Conservation (phyloP, 768 basidiomycete genomes). For the Termitomyces sp. region DNA sequence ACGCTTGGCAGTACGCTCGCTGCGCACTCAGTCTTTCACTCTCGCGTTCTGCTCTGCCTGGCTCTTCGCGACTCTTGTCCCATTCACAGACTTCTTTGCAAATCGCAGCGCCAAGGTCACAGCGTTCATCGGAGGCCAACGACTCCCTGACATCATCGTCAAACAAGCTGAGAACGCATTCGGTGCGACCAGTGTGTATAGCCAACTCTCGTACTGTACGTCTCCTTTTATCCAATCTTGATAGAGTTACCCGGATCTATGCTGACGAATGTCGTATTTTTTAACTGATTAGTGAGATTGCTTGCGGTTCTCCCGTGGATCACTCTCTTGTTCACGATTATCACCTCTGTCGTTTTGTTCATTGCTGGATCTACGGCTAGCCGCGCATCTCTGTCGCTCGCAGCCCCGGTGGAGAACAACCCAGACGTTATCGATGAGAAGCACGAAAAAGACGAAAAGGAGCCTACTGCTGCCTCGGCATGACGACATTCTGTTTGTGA, state of each 20-base stretch:
- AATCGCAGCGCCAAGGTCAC: slow-evolving; percentile 43
- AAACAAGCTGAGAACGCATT: slow-evolving; percentile 33
- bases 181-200: slow-evolving; percentile 43
- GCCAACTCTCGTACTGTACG: slow-evolving; percentile 47
- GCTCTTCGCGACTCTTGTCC: slow-evolving; percentile 36
- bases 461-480: background rate
- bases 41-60: slow-evolving; percentile 43
- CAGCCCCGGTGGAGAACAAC: slow-evolving; percentile 2
- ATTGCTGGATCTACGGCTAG: slow-evolving; percentile 23
- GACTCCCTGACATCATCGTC: slow-evolving; percentile 37
- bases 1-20: slow-evolving; percentile 23
- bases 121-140: slow-evolving; percentile 36
- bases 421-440: background rate
- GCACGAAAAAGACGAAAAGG: slow-evolving; percentile 4
- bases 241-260: background rate
- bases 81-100: slow-evolving; percentile 30
- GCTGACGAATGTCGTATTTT: background rate
- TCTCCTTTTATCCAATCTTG: slow-evolving; percentile 12
- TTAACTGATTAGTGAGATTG: slow-evolving; percentile 38
- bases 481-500: background rate
- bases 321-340: slow-evolving; percentile 37
- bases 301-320: slow-evolving; percentile 56
- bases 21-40: slow-evolving; percentile 33
- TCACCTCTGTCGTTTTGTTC: slow-evolving; percentile 35
- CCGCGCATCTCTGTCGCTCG: background rate